Evolutionary conservation across 1,139 yeast species (phyloP).

Genomic region (Wickerhamomyces sp.): DNA sequence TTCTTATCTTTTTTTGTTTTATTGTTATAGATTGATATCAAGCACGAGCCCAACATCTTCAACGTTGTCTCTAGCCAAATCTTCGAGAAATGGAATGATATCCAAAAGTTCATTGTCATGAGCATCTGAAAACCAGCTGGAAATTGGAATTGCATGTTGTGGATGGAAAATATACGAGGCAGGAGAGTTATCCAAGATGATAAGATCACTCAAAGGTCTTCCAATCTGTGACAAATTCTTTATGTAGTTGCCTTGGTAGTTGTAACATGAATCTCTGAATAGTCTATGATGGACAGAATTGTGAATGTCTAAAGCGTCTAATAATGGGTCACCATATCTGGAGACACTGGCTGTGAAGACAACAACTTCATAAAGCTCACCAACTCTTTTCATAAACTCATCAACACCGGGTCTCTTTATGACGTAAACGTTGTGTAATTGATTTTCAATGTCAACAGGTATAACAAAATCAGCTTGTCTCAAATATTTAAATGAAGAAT

Average conservation of each 20-base stretch:
- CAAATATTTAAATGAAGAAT: slow-evolving; percentile 87
- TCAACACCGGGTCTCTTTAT: slow-evolving; percentile 98
- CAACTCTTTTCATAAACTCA: slow-evolving; percentile 78
- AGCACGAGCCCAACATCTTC: slow-evolving; percentile 81
- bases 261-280: slow-evolving; percentile 80
- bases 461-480: slow-evolving; percentile 94
- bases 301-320: slow-evolving; percentile 77
- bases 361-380: slow-evolving; percentile 87
- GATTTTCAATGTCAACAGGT: slow-evolving; percentile 86
- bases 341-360: slow-evolving; percentile 95
- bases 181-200: slow-evolving; percentile 94
- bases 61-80: slow-evolving; percentile 59
- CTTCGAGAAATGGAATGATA: slow-evolving; percentile 85
- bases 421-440: slow-evolving; percentile 90
- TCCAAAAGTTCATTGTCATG: slow-evolving; percentile 95
- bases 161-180: slow-evolving; percentile 97
- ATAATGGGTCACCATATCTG: slow-evolving; percentile 91
- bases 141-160: slow-evolving; percentile 96
- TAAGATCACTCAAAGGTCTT: slow-evolving; percentile 77
- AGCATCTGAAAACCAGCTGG: slow-evolving; percentile 97
- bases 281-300: slow-evolving; percentile 82
- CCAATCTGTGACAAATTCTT: slow-evolving; percentile 93
- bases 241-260: slow-evolving; percentile 87
- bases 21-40: slow-evolving; percentile 61
- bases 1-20: too few species aligned